Conservation (phyloP, 2,329 filamentous ascomycete genomes). For the Neoscytalidium dimidiatum region DNA sequence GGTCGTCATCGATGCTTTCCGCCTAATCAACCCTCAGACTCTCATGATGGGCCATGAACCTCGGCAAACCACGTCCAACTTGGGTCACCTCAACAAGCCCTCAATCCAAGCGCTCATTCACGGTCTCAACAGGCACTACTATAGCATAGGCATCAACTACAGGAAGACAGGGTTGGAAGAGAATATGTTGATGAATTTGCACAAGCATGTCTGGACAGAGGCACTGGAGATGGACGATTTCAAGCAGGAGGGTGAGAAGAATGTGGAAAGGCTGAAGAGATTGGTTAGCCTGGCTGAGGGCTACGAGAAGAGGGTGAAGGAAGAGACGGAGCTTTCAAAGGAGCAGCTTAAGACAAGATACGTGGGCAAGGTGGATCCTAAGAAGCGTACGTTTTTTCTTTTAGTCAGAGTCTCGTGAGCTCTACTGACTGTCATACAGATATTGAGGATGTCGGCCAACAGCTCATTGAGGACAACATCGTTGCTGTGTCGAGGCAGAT, state of each 20-base stretch:
- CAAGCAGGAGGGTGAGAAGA: conserved; percentile 77
- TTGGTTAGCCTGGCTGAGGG: conserved; percentile 89
- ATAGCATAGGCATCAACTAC: conserved; percentile 98
- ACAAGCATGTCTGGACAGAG: conserved; percentile 99
- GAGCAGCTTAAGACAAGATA: conserved; percentile 98
- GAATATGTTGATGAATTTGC: conserved; percentile 99
- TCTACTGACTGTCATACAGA: conserved; percentile 49
- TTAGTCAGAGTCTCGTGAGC: background rate
- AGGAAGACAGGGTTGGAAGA: conserved; percentile 96
- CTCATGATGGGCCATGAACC: conserved; percentile 98
- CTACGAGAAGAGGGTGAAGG: conserved; percentile 98
- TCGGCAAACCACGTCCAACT: conserved; percentile 94
- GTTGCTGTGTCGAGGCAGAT: conserved; percentile 97
- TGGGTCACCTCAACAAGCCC: conserved; percentile 97
- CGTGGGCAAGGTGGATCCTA: conserved; percentile 97
- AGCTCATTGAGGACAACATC: conserved; percentile 98
- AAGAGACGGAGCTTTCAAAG: conserved; percentile 95
- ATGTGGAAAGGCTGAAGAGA: conserved; percentile 82
- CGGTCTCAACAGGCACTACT: conserved; percentile 97
- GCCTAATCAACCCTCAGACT: conserved; percentile 95
- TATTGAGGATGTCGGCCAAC: conserved; percentile 92
- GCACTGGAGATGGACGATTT: conserved; percentile 97
- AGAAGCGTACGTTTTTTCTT: conserved; percentile 70
- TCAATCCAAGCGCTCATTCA: conserved; percentile 99
- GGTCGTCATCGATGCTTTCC: conserved; percentile 98